phyloP scores from a whole-genome alignment of 441 rosid species.

The Eugenia klotzschiana region DNA sequence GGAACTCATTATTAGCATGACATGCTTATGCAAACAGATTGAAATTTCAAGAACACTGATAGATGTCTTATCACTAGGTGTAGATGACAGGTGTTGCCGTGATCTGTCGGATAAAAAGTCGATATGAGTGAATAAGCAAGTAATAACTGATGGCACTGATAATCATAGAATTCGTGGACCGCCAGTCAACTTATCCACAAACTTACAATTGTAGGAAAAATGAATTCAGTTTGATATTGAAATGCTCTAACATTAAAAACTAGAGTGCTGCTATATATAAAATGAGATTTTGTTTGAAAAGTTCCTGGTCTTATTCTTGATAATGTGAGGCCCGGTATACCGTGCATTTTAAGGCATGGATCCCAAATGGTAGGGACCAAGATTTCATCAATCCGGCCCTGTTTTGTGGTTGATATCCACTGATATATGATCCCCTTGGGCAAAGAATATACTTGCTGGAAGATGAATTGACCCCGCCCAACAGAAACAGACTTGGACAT shows the following conservation, averaged over 20 bases:
- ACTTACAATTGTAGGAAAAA: neutral
- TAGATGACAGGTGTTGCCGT: neutral
- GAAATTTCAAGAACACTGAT: neutral
- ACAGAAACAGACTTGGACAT: neutral
- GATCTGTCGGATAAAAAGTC: neutral
- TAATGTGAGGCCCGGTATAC: neutral
- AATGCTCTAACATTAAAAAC: neutral
- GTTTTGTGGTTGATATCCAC: neutral
- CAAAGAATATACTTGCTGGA: neutral
- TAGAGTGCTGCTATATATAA: neutral
- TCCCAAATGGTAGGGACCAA: neutral
- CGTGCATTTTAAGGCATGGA: neutral
- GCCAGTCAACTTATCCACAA: neutral
- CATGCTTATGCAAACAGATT: neutral
- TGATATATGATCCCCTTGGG: neutral
- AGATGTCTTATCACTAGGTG: neutral
- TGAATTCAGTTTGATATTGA: neutral
- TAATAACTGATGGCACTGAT: neutral
- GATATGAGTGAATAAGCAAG: neutral
- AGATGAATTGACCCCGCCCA: neutral
- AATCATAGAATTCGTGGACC: neutral
- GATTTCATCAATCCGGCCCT: neutral
- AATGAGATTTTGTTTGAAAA: neutral
- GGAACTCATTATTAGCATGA: neutral
- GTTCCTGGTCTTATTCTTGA: neutral